phyloP scores from a whole-genome alignment of 352 stramenopile species.

The Phytophthora pistaciae region DNA sequence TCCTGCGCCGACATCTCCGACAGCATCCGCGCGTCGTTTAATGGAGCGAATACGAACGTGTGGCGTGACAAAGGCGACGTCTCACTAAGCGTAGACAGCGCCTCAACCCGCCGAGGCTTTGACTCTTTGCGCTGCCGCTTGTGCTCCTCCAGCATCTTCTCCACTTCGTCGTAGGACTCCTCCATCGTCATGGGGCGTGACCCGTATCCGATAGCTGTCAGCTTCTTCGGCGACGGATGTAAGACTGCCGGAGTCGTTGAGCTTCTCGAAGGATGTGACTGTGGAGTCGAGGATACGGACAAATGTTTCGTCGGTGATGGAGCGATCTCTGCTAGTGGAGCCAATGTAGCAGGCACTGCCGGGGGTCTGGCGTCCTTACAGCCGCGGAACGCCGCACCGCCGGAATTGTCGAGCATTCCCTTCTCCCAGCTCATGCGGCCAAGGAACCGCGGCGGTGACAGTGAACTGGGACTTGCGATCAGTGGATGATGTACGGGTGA shows the following conservation, averaged over 20 bases:
- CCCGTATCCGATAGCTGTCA: background rate
- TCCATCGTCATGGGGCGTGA: conserved; percentile 43
- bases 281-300: background rate
- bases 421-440: conserved; percentile 69
- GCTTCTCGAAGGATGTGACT: conserved; percentile 3
- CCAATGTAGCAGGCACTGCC: conserved; percentile 5
- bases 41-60: conserved; percentile 55
- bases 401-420: conserved; percentile 46
- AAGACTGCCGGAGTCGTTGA: background rate
- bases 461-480: background rate
- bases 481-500: background rate
- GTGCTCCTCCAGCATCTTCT: conserved; percentile 58
- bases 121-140: conserved; percentile 29
- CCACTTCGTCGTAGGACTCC: conserved; percentile 58
- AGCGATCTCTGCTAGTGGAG: background rate
- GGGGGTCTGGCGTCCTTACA: conserved; percentile 12
- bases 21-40: conserved; percentile 49
- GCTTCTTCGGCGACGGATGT: conserved; percentile 11
- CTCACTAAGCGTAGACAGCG: conserved; percentile 18
- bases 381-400: background rate
- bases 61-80: background rate
- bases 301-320: conserved; percentile 6
- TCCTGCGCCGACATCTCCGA: conserved; percentile 33
- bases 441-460: conserved; percentile 35
- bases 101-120: conserved; percentile 25